Percentiles rank a stretch among this genome's conserved stretches.
Conservation (phyloP, 2,329 filamentous ascomycete species). For the Penicillium sp. region DNA sequence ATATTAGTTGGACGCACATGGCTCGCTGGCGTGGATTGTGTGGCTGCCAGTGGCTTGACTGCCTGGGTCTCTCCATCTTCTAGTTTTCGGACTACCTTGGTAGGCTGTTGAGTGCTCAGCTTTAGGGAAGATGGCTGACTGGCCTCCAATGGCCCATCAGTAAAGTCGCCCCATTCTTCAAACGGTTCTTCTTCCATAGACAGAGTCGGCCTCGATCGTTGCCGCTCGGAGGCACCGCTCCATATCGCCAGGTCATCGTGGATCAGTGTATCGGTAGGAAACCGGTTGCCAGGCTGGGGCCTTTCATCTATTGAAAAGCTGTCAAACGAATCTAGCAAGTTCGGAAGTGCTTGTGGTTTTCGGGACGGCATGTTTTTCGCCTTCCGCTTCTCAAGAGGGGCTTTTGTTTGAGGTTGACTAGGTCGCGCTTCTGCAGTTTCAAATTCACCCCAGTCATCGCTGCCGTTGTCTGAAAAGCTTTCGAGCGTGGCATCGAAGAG, state of each 20-base stretch:
- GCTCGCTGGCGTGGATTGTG: conserved; percentile 8
- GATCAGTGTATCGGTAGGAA: conserved; percentile 1
- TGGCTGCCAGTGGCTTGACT: background rate
- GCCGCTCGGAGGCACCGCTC: background rate
- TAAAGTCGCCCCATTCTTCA: conserved; percentile 59
- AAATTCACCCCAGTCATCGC: conserved; percentile 55
- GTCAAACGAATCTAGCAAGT: conserved; percentile 33
- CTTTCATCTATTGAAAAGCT: conserved; percentile 35
- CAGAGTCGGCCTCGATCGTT: conserved; percentile 16
- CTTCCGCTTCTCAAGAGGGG: background rate
- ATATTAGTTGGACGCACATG: conserved; percentile 76
- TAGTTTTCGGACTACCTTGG: background rate
- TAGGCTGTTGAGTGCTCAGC: background rate
- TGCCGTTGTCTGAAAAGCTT: conserved; percentile 30
- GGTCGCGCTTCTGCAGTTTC: conserved; percentile 38
- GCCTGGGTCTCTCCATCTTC: background rate
- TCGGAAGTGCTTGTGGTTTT: conserved; percentile 8
- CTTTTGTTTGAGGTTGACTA: conserved; percentile 12
- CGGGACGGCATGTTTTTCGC: conserved; percentile 1
- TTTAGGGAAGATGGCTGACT: conserved; percentile 19
- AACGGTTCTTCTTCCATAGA: conserved; percentile 29
- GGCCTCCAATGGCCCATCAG: conserved; percentile 39
- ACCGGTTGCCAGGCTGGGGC: conserved; percentile 17
- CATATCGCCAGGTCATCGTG: conserved; percentile 6
- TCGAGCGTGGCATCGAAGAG: conserved; percentile 65